Conservation (phyloP, 1,284 basidiomycete genomes). For the Psilocybe mexicana region DNA sequence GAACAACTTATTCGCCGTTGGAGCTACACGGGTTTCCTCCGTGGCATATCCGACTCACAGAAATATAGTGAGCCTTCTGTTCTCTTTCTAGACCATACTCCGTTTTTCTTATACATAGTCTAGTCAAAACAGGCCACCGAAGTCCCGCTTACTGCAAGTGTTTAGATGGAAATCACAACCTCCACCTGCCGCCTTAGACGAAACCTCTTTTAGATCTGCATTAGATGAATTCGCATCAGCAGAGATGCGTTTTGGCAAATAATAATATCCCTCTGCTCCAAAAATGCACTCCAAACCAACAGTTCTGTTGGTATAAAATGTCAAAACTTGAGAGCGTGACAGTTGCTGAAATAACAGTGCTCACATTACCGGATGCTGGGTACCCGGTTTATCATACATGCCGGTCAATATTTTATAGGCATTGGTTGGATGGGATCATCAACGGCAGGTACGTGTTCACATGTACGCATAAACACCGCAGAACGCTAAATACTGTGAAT, state of each 20-base stretch:
- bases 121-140: conserved; percentile 18
- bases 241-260: conserved; percentile 76
- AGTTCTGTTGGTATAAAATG: background rate
- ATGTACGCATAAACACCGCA: background rate
- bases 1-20: conserved; percentile 42
- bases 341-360: background rate
- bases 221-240: conserved; percentile 69
- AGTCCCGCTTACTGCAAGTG: conserved; percentile 10
- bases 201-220: conserved; percentile 60
- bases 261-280: conserved; percentile 20
- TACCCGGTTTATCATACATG: background rate
- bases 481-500: background rate
- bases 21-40: conserved; percentile 76
- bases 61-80: conserved; percentile 60
- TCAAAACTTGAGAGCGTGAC: background rate
- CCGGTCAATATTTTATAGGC: background rate
- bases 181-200: conserved; percentile 38
- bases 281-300: background rate
- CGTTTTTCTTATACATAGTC: conserved; percentile 2
- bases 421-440: background rate
- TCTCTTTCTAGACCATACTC: background rate
- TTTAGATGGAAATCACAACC: conserved; percentile 9
- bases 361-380: background rate
- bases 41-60: conserved; percentile 75
- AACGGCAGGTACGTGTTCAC: background rate